Evolutionary conservation across 192 early-diverging fungal species (phyloP), one percentile per base, ranked within the genome.

Genomic region (Spizellomyces punctatus): DNA sequence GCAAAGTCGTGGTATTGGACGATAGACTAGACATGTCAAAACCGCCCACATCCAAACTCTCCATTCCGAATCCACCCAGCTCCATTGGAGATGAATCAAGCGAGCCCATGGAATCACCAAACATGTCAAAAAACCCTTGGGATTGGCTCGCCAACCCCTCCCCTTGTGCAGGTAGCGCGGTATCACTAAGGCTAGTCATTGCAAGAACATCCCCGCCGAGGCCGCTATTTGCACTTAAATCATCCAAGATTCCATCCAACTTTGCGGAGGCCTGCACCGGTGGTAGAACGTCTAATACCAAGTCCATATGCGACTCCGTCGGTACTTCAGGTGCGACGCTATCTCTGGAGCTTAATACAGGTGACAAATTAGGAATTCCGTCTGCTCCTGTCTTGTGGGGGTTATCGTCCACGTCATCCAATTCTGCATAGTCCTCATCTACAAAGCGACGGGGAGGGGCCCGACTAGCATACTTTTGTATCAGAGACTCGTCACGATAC

Each of bases 361-460:
- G 50, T 19, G 50, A 54, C 50, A 54, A 54, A 19, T 54, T 54
- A 19, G 50, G 50, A n/a, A 54, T 54, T 54, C 50, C 50, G 17
- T 54, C 50, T n/a, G 50, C 14, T 19, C 50, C 50, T 12, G 14
- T 54, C 50, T 19, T 12, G 4, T 54, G 17, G 14, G 50, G 50
- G 50, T 54, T 54, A 19, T 54, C 50, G 50, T 12, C 17, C 12
- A 54, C 50, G 50, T 54, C 17, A 54, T 54, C 50, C 50, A n/a
- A 19, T 2, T 54, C 50, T 19, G 17, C 50, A 4, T n/a, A 54
- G 50, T 54, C 50, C 17, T 54, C 50, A n/a, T 54, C 50, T 54
- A 12, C 14, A 12, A 4, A 19, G 14, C 12, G 17, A 12, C 14
- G 50, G 17, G 50, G 50, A 1, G 17, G 50, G 1, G 17, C 50